A percentile compares a stretch with the other conserved stretches of the same genome.
Conservation (phyloP, 2,329 filamentous ascomycete species). For the Ascocoryne sarcoides region DNA sequence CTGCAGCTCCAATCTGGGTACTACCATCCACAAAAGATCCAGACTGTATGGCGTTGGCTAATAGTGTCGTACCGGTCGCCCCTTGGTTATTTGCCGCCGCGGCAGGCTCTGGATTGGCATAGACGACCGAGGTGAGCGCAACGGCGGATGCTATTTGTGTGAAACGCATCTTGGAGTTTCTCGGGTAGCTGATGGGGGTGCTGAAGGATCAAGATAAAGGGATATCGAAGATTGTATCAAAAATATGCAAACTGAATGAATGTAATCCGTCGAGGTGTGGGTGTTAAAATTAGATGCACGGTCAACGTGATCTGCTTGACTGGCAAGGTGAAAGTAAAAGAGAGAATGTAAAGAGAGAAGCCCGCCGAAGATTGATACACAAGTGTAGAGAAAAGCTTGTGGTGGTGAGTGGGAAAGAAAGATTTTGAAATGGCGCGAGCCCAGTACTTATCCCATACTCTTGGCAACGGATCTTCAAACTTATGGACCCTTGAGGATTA, state of each 20-base stretch:
- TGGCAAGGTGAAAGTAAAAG: conserved; percentile 25
- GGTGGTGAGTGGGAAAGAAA: conserved; percentile 17
- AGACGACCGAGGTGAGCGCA: conserved; percentile 17
- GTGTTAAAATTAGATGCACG: conserved; percentile 27
- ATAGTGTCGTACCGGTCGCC: conserved; percentile 16
- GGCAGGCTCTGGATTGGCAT: conserved; percentile 15
- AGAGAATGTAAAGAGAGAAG: conserved; percentile 22
- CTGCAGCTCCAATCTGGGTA: conserved; percentile 16
- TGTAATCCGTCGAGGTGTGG: conserved; percentile 28
- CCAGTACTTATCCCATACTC: conserved; percentile 25
- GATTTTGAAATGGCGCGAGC: conserved; percentile 11
- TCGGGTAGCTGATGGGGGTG: conserved; percentile 2
- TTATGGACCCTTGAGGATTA: conserved; percentile 11
- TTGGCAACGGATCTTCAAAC: conserved; percentile 20
- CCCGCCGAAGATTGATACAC: conserved; percentile 18
- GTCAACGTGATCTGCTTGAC: conserved; percentile 31
- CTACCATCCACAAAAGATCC: conserved; percentile 24
- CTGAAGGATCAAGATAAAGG: conserved; percentile 1
- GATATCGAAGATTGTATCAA: conserved; percentile 9
- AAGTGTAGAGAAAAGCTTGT: conserved; percentile 17
- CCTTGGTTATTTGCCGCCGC: not conserved
- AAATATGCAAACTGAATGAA: conserved; percentile 19
- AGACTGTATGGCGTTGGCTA: conserved; percentile 21
- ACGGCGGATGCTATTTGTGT: conserved; percentile 18
- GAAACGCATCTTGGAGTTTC: conserved; percentile 23